A percentile compares a stretch with the other conserved stretches of the same genome.
phyloP scores from a whole-genome alignment of 1,284 basidiomycete species.

The Leccinum angustisporum region DNA sequence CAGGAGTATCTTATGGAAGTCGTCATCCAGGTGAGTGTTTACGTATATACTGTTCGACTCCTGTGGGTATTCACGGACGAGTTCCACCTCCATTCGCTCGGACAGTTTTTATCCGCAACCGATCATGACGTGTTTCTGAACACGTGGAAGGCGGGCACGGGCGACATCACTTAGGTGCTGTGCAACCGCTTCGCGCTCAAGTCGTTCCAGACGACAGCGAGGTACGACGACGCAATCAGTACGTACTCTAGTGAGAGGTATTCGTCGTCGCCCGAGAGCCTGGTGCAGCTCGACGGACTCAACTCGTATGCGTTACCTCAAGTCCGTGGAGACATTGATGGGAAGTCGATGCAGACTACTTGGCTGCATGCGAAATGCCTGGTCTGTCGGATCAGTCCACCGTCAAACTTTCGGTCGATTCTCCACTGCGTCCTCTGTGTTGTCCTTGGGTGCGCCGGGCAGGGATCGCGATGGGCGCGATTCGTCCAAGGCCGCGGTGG shows the following conservation, averaged over 20 bases:
- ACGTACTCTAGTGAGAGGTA: conserved; percentile 98
- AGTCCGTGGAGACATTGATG: no score
- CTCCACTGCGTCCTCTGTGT: conserved; percentile 10
- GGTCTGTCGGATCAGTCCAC: neutral
- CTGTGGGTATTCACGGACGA: no score
- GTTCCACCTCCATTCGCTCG: no score
- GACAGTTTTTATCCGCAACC: no score
- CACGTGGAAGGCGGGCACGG: conserved; percentile 67
- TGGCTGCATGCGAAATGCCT: no score
- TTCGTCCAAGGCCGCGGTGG: conserved; percentile 16
- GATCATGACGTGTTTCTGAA: conserved; percentile 84
- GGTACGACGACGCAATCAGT: conserved; percentile 94
- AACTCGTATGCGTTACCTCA: conserved; percentile 86
- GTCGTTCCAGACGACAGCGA: conserved; percentile 95
- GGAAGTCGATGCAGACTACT: no score
- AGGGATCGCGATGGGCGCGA: conserved; percentile 4
- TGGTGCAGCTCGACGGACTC: conserved; percentile 90
- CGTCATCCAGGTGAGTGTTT: no score
- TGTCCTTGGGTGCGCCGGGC: conserved; percentile 1
- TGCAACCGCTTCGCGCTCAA: conserved; percentile 89
- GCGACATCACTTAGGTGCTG: conserved; percentile 68
- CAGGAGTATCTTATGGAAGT: no score
- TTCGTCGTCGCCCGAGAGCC: conserved; percentile 75
- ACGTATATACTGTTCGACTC: no score
- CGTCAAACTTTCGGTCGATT: conserved; percentile 17